Conservation (phyloP, 179 eudicot species). For the Monotropa hypopitys region DNA sequence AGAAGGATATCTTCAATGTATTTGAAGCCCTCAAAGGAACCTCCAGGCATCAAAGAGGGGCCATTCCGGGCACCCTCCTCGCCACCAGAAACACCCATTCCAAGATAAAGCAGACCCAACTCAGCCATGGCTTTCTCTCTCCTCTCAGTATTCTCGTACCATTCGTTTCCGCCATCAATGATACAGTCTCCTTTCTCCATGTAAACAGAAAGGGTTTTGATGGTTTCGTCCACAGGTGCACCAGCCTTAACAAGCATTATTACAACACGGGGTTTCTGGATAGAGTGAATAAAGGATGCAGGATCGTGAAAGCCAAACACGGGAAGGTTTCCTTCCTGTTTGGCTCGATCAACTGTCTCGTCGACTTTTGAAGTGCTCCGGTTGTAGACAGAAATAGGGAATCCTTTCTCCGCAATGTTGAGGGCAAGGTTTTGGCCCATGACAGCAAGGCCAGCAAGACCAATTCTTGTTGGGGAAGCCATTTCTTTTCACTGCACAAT, state of each 20-base stretch:
- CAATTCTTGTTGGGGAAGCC: slow-evolving; percentile 55
- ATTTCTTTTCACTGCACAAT: slow-evolving; percentile 11
- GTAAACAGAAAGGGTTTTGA: slow-evolving; percentile 59
- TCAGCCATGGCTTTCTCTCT: slow-evolving; percentile 60
- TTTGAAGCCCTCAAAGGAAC: slow-evolving; percentile 68
- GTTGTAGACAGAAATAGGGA: slow-evolving; percentile 82
- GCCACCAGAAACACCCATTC: slow-evolving; percentile 97
- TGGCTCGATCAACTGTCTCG: slow-evolving; percentile 69
- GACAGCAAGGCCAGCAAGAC: slow-evolving; percentile 88
- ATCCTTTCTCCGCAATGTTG: slow-evolving; percentile 83
- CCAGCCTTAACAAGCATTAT: slow-evolving; percentile 90
- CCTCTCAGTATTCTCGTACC: slow-evolving; percentile 91
- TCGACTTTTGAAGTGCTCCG: slow-evolving; percentile 74
- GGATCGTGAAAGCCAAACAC: slow-evolving; percentile 65
- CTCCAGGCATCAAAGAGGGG: slow-evolving; percentile 95
- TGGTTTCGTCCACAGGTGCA: slow-evolving; percentile 74
- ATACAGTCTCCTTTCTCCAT: slow-evolving; percentile 79
- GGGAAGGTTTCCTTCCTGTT: slow-evolving; percentile 69
- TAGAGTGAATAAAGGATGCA: slow-evolving; percentile 54
- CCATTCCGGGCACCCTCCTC: slow-evolving; percentile 91
- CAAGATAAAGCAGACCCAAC: slow-evolving; percentile 69
- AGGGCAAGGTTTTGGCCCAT: slow-evolving; percentile 97
- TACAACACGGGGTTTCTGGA: slow-evolving; percentile 82
- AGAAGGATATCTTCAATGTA: slow-evolving; percentile 72
- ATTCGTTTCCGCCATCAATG: slow-evolving; percentile 80